phyloP scores from a whole-genome alignment of 345 rosid species.

The Eucalyptus pauciflora region DNA sequence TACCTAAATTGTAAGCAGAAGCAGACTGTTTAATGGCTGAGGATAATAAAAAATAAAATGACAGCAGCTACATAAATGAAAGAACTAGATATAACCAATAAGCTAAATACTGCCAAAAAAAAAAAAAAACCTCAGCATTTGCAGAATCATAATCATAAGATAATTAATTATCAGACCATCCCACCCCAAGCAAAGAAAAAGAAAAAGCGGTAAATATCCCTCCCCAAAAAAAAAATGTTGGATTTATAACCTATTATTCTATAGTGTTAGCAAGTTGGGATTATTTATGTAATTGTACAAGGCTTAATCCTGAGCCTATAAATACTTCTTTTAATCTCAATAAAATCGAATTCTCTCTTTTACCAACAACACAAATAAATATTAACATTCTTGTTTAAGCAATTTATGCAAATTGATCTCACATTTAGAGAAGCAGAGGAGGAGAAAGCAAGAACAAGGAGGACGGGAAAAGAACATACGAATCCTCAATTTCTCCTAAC shows the following conservation, averaged over 20 bases:
- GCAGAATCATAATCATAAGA: not conserved
- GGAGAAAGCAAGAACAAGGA: not conserved
- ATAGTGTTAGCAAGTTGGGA: no score
- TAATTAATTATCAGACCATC: not conserved
- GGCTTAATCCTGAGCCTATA: no score
- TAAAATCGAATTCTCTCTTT: no score
- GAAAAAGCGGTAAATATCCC: not conserved
- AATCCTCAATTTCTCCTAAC: not conserved
- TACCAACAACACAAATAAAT: no score
- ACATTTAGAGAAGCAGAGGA: not conserved
- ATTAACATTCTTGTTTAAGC: not conserved
- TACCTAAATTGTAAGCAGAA: slow-evolving; percentile 13
- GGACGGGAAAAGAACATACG: rapidly evolving
- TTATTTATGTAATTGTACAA: no score
- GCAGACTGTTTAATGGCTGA: not conserved
- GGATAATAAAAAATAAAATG: not conserved
- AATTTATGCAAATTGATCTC: not conserved
- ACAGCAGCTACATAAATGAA: not conserved
- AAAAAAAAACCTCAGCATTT: not conserved
- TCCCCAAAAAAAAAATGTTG: no score
- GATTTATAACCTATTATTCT: no score
- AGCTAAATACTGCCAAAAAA: not conserved
- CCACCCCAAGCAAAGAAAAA: not conserved
- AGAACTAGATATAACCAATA: not conserved
- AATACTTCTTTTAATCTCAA: no score